These are phyloP conservation scores for Parietaria judaica DNA, from an alignment of 306 rosid genomes.

Conservation along the genomic window DNA sequence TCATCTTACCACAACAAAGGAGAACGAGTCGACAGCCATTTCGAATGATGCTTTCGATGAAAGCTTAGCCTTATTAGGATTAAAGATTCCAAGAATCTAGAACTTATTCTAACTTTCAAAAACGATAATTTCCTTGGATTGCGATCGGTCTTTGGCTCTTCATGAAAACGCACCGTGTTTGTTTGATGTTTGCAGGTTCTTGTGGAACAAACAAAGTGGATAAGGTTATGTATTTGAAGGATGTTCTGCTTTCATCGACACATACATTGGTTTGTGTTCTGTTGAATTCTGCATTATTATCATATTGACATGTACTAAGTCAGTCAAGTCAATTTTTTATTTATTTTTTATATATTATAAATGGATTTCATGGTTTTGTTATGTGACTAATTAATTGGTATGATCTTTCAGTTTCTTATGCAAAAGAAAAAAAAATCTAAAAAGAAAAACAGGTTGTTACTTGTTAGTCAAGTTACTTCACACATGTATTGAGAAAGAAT, in stretches of 20 bases:
- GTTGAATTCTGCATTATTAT: constrained; percentile 53
- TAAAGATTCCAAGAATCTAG: constrained; percentile 16
- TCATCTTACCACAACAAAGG: constrained; percentile 21
- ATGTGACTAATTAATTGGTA: too few species aligned
- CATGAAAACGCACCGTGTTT: constrained; percentile 43
- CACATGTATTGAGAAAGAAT: background rate
- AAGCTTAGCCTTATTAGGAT: constrained; percentile 15
- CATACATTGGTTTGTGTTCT: constrained; percentile 56
- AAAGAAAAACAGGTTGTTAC: too few species aligned
- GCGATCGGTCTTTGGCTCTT: constrained; percentile 57
- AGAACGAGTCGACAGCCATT: constrained; percentile 17
- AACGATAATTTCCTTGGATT: constrained; percentile 37
- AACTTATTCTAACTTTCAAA: constrained; percentile 27
- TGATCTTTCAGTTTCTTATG: too few species aligned
- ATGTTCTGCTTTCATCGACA: constrained; percentile 61
- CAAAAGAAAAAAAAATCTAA: too few species aligned
- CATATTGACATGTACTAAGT: constrained; percentile 21
- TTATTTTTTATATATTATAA: too few species aligned
- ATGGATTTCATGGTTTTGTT: constrained; percentile 11
- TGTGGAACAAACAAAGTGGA: constrained; percentile 49
- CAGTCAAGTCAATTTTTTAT: too few species aligned
- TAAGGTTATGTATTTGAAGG: constrained; percentile 63
- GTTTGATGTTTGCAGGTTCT: constrained; percentile 75
- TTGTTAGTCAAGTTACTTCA: background rate
- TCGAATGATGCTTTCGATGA: constrained; percentile 17